A percentile compares a stretch with the other conserved stretches of the same genome.
Conservation (phyloP, 805 yeast species). For the Saitoella complicata region DNA sequence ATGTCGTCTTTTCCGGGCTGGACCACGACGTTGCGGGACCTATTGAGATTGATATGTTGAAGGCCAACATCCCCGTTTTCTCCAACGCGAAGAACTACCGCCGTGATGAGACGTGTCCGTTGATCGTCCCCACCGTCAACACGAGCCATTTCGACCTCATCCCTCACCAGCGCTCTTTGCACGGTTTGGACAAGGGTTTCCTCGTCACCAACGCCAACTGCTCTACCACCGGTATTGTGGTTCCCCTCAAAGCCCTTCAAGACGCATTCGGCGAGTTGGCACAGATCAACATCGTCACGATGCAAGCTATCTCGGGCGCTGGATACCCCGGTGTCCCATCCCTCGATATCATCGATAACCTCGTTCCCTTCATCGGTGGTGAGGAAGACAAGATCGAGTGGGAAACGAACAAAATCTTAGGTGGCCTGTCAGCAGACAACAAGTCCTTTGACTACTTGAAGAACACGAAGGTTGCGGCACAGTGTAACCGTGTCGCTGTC, state of each 20-base stretch:
- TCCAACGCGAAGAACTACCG: constrained; percentile 96
- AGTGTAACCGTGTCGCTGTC: constrained; percentile 93
- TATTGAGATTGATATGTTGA: constrained; percentile 71
- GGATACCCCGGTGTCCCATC: constrained; percentile 97
- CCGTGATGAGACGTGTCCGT: constrained; percentile 72
- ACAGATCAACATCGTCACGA: constrained; percentile 69
- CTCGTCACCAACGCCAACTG: constrained; percentile 94
- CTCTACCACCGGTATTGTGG: constrained; percentile 95
- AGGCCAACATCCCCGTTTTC: constrained; percentile 65
- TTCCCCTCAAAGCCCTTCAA: constrained; percentile 87
- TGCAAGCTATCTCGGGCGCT: constrained; percentile 97
- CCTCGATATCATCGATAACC: constrained; percentile 84
- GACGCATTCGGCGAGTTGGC: constrained; percentile 85
- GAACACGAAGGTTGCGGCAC: constrained; percentile 77
- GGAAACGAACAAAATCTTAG: constrained; percentile 93
- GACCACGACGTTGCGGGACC: constrained; percentile 89
- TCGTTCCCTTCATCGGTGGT: constrained; percentile 87
- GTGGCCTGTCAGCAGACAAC: constrained; percentile 32
- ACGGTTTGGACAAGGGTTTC: constrained; percentile 36
- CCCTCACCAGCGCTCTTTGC: constrained; percentile 18
- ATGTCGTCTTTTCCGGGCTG: constrained; percentile 83
- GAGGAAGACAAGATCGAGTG: constrained; percentile 98
- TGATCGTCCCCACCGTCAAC: constrained; percentile 89
- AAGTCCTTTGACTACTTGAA: constrained; percentile 44
- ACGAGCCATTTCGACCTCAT: constrained; percentile 73